Base-by-base conservation (phyloP, 495 filamentous ascomycete genomes). In the Cercophora sp. region DNA sequence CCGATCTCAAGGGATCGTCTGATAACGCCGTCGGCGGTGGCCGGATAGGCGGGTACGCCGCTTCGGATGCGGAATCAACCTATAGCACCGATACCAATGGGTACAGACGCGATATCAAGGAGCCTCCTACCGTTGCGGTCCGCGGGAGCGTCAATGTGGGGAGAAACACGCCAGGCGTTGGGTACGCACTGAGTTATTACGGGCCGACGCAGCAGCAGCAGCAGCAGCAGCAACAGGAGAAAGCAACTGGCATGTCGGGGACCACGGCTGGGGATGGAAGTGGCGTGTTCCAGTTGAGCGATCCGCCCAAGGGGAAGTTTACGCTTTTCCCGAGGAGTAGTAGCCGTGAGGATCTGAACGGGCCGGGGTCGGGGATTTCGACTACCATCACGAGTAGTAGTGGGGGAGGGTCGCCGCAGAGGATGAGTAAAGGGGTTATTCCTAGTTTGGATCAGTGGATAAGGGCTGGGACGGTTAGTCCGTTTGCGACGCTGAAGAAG, bases 381-480 rank as follows among this genome's bases (percentile, higher is more conserved):
- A 41, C 43, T 20, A 24, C 52, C 25, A 35, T 24, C 37, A 54
- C 51, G 19, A 24, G 44, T 20, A 35, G 40, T 29, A 46, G 48
- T 23, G 24, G 20, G 3, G 10, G 8, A 34, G 19, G 13, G 5
- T 45, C 16, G 31, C 32, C 27, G 41, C 42, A 22, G 27, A 48
- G 52, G 25, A 35, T 23, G 44, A 32, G 36, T 11, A 55, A 37
- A 19, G 41, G 36, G 18, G 20, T 37, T 8, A 29, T 48, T 10
- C 59, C 62, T n/a, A 67, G 48, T 9, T 29, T 66, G 52, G 57
- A 65, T 29, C 55, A 50, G 20, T 69, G 63, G 66, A 48, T 69
- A 15, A 44, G 61, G 47, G 57, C 49, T 1, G 62, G 59, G 19
- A 57, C 56, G 22, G 63, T 64, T 1, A 69, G 66, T 48, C 66